Base-by-base conservation (phyloP, 257 asterid species). In the Hygrophila difformis region DNA sequence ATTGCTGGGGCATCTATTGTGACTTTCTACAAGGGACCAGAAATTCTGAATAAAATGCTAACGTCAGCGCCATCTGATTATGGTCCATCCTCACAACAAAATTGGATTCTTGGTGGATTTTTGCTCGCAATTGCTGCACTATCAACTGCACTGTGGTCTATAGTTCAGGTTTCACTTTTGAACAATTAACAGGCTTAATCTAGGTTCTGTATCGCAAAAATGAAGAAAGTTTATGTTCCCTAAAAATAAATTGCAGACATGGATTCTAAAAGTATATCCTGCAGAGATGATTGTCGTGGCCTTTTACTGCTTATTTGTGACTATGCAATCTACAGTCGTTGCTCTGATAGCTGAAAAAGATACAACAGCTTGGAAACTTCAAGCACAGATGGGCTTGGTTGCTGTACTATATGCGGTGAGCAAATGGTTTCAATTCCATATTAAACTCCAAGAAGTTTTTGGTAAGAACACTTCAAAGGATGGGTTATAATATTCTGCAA, bases 71-170 rank as follows among this genome's bases (percentile, higher is more conserved):
- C 53, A 26, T 24, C 53, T 6, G 22, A 18, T 1, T 13, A 39
- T 39, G 17, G 44, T 53, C 48, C 17, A 18, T 47, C 63, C 12
- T 39, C 73, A 13, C 61, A 62, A 14, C 71, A 72, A 55, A 62
- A 65, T 43, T 68, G 84, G 80, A 36, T 63, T 0, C 62, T 68
- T 14, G 84, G 80, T 23, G 84, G 77, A 19, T 14, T 47, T 23
- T 40, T 72, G 36, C 75, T 76, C 14, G 63, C 71, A 5, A 24
- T 48, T 22, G 79, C 74, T 45, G 58, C 70, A 21, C 53, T 76
- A 44, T 68, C 70, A 3, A 60, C 65, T 45, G 76, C 84, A 7
- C 51, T 71, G 0, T 72, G 84, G 84, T 76, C 71, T 44, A 69
- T 76, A 35, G 67, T 65, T 49, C 77, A 76, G 79, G 83, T 64